Percentiles rank a stretch among this genome's conserved stretches.
Conservation (phyloP, 2,329 filamentous ascomycete species). For the Trichoderma oligosporum region DNA sequence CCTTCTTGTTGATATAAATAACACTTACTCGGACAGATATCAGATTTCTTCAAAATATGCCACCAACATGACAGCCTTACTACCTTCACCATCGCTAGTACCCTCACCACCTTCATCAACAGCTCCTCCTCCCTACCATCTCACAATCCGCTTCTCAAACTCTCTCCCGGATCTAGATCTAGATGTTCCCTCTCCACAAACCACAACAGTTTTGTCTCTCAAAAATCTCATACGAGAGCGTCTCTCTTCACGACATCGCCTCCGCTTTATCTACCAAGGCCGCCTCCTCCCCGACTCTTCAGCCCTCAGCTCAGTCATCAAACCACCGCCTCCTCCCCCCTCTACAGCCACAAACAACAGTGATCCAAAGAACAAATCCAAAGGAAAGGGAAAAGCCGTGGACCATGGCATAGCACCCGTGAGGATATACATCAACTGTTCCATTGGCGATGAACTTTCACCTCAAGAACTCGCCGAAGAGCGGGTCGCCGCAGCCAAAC, state of each 20-base stretch:
- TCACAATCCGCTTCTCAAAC: slow-evolving; percentile 88
- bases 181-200: slow-evolving; percentile 63
- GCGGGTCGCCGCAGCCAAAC: slow-evolving; percentile 43
- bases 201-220: slow-evolving; percentile 70
- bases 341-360: slow-evolving; percentile 41
- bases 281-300: slow-evolving; percentile 75
- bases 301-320: slow-evolving; percentile 65
- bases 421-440: slow-evolving; percentile 88
- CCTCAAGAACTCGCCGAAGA: slow-evolving; percentile 67
- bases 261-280: slow-evolving; percentile 87
- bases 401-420: slow-evolving; percentile 42
- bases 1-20: not conserved
- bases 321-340: slow-evolving; percentile 57
- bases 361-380: slow-evolving; percentile 48
- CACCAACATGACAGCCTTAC: slow-evolving; percentile 26
- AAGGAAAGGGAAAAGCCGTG: slow-evolving; percentile 37
- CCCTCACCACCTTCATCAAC: slow-evolving; percentile 20
- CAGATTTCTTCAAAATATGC: slow-evolving; percentile 24
- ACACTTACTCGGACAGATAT: not conserved
- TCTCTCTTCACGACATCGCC: slow-evolving; percentile 64
- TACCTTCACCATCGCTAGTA: not conserved
- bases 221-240: slow-evolving; percentile 77
- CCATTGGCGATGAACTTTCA: slow-evolving; percentile 73
- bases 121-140: slow-evolving; percentile 52
- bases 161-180: slow-evolving; percentile 79